Evolutionary conservation across 1,284 basidiomycete species (phyloP).

Genomic region (Sphaerobolus stellatus): DNA sequence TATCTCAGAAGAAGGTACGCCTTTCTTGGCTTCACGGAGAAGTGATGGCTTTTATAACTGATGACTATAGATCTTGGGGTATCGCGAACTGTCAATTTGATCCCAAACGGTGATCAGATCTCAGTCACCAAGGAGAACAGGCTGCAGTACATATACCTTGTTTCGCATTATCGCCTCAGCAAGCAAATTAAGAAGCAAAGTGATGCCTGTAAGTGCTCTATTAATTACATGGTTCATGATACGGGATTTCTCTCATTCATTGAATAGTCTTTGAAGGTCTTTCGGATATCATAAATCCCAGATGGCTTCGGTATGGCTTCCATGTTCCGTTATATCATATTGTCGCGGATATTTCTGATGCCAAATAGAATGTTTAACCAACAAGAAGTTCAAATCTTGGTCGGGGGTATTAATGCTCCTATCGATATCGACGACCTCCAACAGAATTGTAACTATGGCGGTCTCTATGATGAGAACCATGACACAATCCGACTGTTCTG

Average conservation of each 20-base stretch:
- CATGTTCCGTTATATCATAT: background rate
- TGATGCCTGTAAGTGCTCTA: slow-evolving; percentile 49
- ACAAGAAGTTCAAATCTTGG: slow-evolving; percentile 82
- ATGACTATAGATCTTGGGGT: slow-evolving; percentile 78
- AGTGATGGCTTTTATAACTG: background rate
- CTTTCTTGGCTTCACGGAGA: background rate
- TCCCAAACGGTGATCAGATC: slow-evolving; percentile 81
- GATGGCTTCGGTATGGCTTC: slow-evolving; percentile 78
- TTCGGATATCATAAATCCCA: slow-evolving; percentile 84
- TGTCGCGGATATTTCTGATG: background rate
- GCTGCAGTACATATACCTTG: slow-evolving; percentile 86
- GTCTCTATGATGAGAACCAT: slow-evolving; percentile 68
- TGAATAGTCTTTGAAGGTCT: slow-evolving; percentile 71
- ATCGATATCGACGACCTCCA: slow-evolving; percentile 83
- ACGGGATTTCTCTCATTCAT: background rate
- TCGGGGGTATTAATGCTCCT: slow-evolving; percentile 80
- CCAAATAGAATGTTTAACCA: slow-evolving; percentile 86
- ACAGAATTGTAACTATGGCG: slow-evolving; percentile 74
- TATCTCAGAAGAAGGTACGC: slow-evolving; percentile 78
- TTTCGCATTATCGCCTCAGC: slow-evolving; percentile 88
- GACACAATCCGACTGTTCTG: slow-evolving; percentile 75
- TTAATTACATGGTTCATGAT: slow-evolving; percentile 17
- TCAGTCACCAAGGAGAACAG: slow-evolving; percentile 89
- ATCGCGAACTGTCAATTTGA: slow-evolving; percentile 75
- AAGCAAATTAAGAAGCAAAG: slow-evolving; percentile 88